phyloP scores from a whole-genome alignment of 805 yeast genomes.

The Hanseniaspora taiwanica region DNA sequence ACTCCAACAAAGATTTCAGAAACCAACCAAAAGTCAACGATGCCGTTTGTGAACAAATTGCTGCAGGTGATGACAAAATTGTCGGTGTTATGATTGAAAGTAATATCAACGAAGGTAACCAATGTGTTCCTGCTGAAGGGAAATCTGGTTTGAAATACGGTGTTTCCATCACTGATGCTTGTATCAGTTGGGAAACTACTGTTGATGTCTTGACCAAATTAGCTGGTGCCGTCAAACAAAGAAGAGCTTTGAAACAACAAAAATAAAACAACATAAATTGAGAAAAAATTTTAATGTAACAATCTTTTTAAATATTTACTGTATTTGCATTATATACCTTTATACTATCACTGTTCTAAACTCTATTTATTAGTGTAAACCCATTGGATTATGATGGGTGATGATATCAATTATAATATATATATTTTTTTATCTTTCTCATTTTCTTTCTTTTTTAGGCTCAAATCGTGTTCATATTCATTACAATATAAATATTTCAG shows the following conservation, averaged over 20 bases:
- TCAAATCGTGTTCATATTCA: too few species aligned
- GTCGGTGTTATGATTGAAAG: slow-evolving; percentile 96
- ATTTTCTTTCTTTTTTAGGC: too few species aligned
- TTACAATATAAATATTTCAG: too few species aligned
- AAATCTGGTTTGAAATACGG: slow-evolving; percentile 74
- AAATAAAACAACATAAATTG: neutral
- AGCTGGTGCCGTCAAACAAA: slow-evolving; percentile 65
- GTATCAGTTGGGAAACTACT: slow-evolving; percentile 85
- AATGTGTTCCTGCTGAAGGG: slow-evolving; percentile 65
- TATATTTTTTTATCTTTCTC: too few species aligned
- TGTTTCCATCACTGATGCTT: slow-evolving; percentile 93
- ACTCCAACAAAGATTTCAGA: slow-evolving; percentile 83
- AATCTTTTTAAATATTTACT: neutral
- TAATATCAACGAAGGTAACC: slow-evolving; percentile 83
- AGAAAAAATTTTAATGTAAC: neutral
- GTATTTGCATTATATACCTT: slow-evolving; percentile 9
- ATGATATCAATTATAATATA: too few species aligned
- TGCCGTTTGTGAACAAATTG: slow-evolving; percentile 68
- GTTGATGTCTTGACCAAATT: slow-evolving; percentile 54
- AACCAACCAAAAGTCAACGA: slow-evolving; percentile 91
- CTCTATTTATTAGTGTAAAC: too few species aligned
- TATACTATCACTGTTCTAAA: too few species aligned
- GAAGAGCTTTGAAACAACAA: slow-evolving; percentile 35
- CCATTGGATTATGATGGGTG: too few species aligned
- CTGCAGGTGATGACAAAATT: slow-evolving; percentile 64